Percentiles rank a stretch among this genome's conserved stretches.
These are phyloP conservation scores for Amesomyces nigricolor DNA, from an alignment of 2,329 filamentous ascomycete species.

Conservation along the genomic window DNA sequence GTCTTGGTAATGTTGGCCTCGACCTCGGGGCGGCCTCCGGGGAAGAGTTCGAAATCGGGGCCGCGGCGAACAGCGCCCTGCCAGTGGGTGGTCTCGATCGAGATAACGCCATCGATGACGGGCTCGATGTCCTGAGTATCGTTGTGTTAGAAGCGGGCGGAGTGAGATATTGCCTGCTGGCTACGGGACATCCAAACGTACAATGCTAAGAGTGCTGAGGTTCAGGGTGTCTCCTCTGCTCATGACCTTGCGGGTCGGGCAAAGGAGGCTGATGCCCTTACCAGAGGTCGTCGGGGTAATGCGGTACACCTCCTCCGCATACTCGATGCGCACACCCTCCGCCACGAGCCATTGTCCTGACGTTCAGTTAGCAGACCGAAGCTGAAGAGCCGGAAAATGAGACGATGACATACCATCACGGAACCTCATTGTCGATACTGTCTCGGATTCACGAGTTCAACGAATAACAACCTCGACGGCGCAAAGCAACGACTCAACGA, in stretches of 20 bases:
- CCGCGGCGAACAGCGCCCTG: constrained; percentile 46
- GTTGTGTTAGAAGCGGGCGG: not conserved
- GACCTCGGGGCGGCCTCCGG: constrained; percentile 42
- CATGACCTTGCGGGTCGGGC: constrained; percentile 51
- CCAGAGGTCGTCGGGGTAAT: constrained; percentile 38
- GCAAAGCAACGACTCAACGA: too few relatives aligned
- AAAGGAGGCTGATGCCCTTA: constrained; percentile 49
- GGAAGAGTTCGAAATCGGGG: constrained; percentile 55
- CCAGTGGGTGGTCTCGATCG: constrained; percentile 54
- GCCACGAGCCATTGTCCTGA: constrained; percentile 50
- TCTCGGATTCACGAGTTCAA: too few relatives aligned
- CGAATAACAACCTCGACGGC: not conserved
- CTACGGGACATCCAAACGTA: constrained; percentile 25
- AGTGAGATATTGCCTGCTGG: not conserved
- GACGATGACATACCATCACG: constrained; percentile 51
- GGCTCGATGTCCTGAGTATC: constrained; percentile 45
- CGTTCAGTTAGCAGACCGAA: not conserved
- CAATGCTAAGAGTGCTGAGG: constrained; percentile 47
- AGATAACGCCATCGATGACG: constrained; percentile 53
- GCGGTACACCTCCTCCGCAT: constrained; percentile 59
- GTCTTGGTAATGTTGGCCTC: constrained; percentile 37
- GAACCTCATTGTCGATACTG: constrained; percentile 46
- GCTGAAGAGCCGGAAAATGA: not conserved
- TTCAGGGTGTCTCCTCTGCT: constrained; percentile 53
- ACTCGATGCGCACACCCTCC: constrained; percentile 55